Evolutionary conservation across 2,329 filamentous ascomycete species (phyloP).

Genomic region (Blastomyces emzantsi): DNA sequence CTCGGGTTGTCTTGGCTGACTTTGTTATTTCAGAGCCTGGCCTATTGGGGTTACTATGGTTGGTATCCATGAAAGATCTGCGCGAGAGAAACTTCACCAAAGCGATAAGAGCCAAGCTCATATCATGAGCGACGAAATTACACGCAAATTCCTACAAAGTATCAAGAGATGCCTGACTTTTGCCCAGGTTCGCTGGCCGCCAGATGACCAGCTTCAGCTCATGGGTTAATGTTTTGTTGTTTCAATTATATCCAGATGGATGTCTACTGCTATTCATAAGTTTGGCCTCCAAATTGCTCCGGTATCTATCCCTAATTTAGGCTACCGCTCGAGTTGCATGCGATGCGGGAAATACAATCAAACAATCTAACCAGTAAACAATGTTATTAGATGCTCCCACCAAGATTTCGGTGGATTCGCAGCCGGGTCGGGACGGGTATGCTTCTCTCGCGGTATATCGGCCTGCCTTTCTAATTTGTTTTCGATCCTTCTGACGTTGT

Average conservation of each 20-base stretch:
- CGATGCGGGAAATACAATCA: not conserved
- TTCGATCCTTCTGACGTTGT: not conserved
- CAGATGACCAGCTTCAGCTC: constrained; percentile 80
- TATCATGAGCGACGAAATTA: constrained; percentile 94
- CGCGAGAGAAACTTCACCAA: constrained; percentile 88
- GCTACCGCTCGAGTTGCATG: not conserved
- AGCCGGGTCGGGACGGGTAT: not conserved
- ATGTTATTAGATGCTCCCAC: constrained; percentile 13
- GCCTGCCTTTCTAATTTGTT: not conserved
- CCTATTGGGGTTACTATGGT: constrained; percentile 99
- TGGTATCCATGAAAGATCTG: constrained; percentile 94
- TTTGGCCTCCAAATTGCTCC: not conserved
- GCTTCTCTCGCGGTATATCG: not conserved
- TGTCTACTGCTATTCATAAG: not conserved
- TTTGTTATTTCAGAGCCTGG: constrained; percentile 58
- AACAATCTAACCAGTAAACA: constrained; percentile 8
- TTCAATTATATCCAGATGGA: not conserved
- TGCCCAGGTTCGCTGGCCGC: constrained; percentile 93
- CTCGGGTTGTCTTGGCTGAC: constrained; percentile 7
- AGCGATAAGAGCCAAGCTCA: constrained; percentile 69
- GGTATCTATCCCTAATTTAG: constrained; percentile 4
- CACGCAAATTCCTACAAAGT: constrained; percentile 91
- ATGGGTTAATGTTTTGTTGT: constrained; percentile 58
- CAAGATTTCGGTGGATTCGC: constrained; percentile 5
- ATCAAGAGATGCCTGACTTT: constrained; percentile 96